Base-by-base conservation (phyloP, 345 rosid genomes). In the Eucalyptus lansdowneana region DNA sequence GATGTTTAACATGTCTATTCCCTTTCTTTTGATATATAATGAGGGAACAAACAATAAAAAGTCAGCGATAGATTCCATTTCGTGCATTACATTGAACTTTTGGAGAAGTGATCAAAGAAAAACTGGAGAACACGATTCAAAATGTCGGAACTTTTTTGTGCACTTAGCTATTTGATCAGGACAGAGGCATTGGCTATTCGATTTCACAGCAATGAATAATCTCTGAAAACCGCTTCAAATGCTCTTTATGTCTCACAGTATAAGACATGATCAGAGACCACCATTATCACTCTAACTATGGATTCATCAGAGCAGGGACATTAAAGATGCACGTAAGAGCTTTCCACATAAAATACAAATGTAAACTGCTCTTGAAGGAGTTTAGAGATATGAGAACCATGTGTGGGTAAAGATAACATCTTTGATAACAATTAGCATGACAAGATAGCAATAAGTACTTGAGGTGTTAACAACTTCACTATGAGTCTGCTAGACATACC, bases 401-500 rank as follows among this genome's bases (percentile, higher is more conserved):
- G 27, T 40, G 47, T 6, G 9, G 16, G 47, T 76, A 76, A 40
- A 76, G 44, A 40, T 11, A 42, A 76, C 47, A 76, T 76, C 29
- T 76, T 40, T 21, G 29, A 40, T 11, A 11, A 7, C 83, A 40
- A 40, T 25, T 76, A 76, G 85, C 47, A 76, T 76, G 85, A 76
- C 9, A 76, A 21, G 85, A 76, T 76, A 40, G 47, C 47, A 76
- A 21, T 76, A 21, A 76, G 47, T 40, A 40, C 47, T 24, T 17
- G 86, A 47, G 50, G 19, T 42, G 27, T 40, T 21, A 76, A 76
- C 83, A 76, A 76, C 85, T 40, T 76, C 85, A 72, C 53, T 51
- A 53, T 19, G 88, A 65, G 56, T 45, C 62, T 44, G 44, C 45
- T 88, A 51, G 87, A 25, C 86, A 90, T 93, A 97, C 99, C 99